Base-by-base conservation (phyloP, 2,329 filamentous ascomycete species). In the Ceratocystis destructans region DNA sequence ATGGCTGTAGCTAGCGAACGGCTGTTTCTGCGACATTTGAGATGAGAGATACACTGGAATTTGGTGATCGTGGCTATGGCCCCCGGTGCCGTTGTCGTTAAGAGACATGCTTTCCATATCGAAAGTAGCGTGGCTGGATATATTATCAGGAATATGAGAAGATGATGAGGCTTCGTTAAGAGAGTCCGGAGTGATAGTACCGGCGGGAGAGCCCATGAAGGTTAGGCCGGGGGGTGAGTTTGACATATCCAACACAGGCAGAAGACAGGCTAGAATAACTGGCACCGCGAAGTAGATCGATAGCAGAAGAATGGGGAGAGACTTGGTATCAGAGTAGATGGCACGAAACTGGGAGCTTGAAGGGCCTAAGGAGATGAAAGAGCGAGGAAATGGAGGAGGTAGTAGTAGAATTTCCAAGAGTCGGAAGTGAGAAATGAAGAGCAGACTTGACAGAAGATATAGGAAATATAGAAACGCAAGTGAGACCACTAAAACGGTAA, bases 171-270 rank as follows among this genome's bases (percentile, higher is more conserved):
- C 55, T 59, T 59, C 55, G 31, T 59, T 59, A 20, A 22, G 22
- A 17, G 25, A 50, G 25, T 50, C 45, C 12, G 61, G 61, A 7
- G 61, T 63, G 22, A 48, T 50, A 28, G 61, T 46, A 31, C 44
- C 25, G 25, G 61, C 44, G 20, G 61, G 61, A 20, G 44, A 63
- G 44, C 46, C 61, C 25, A 50, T 22, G 37, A 66, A 66, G 31
- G 64, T 66, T 17, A 66, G 31, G 45, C 64, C 59, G 33, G 65
- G 65, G 45, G 65, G 65, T 25, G 65, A 50, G 25, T 31, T 63
- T 17, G 61, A 63, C n/a, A 48, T 48, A 25, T 48, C 55, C 12
- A 59, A 59, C 55, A 59, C 28, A 31, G 55, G 7, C 55, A 25
- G 55, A 15, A 6, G 17, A 59, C 22, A 48, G 63, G 28, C 20